A percentile compares a stretch with the other conserved stretches of the same genome.
These are phyloP conservation scores for Pseudonitzschia delicatissima DNA, from an alignment of 108 stramenopile genomes.

Conservation along the genomic window DNA sequence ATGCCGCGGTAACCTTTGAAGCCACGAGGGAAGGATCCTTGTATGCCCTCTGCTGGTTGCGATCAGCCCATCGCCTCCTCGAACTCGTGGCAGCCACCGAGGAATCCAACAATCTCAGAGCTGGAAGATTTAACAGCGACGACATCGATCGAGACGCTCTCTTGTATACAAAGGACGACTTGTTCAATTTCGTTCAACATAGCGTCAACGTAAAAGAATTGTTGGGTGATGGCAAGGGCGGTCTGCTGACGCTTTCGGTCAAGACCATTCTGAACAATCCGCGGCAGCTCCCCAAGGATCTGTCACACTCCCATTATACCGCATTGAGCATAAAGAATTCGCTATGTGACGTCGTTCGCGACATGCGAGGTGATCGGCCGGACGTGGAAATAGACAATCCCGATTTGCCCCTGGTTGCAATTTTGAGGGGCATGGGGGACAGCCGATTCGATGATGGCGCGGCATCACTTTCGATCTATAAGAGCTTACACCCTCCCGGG, in stretches of 20 bases:
- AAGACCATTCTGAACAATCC: conserved; percentile 48
- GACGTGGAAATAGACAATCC: conserved; percentile 67
- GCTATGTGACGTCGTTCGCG: conserved; percentile 66
- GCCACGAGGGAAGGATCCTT: conserved; percentile 46
- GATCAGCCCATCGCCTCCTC: conserved; percentile 78
- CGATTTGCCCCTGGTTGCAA: conserved; percentile 72
- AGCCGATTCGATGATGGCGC: conserved; percentile 19
- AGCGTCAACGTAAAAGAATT: conserved; percentile 46
- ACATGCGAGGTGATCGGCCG: conserved; percentile 65
- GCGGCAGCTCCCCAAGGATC: conserved; percentile 51
- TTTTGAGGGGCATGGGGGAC: conserved; percentile 28
- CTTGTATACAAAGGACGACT: conserved; percentile 48
- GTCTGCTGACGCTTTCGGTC: conserved; percentile 60
- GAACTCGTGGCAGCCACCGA: conserved; percentile 40
- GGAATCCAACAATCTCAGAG: conserved; percentile 4
- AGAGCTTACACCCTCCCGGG: conserved; percentile 65
- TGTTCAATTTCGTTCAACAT: conserved; percentile 49
- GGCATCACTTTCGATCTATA: conserved; percentile 60
- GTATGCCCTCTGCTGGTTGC: conserved; percentile 54
- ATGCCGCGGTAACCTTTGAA: conserved; percentile 35
- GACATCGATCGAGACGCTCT: not conserved
- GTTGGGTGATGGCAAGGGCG: conserved; percentile 62
- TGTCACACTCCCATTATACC: conserved; percentile 77
- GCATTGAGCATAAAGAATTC: conserved; percentile 82
- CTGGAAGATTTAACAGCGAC: not conserved